These are phyloP conservation scores for Pseudoneurospora amorphoporcata DNA, from an alignment of 495 filamentous ascomycete species.

Conservation along the genomic window DNA sequence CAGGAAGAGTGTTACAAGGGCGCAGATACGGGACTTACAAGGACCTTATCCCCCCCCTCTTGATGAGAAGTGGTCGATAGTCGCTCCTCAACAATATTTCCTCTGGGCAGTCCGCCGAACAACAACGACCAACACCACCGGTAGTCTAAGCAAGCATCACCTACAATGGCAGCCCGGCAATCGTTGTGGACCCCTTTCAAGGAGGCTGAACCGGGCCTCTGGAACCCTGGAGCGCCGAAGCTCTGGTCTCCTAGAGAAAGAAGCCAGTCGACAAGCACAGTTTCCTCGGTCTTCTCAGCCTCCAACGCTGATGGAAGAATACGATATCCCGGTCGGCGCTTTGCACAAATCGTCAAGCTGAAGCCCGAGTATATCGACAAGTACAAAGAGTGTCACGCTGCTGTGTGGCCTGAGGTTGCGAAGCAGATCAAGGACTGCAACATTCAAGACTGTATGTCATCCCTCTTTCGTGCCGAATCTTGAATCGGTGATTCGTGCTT, in stretches of 20 bases:
- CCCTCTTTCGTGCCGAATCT: neutral
- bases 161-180: neutral
- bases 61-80: neutral
- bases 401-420: conserved; percentile 65
- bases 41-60: neutral
- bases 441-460: conserved; percentile 54
- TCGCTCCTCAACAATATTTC: neutral
- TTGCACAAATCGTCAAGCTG: conserved; percentile 61
- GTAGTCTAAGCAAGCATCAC: neutral
- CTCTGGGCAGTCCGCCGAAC: neutral
- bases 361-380: conserved; percentile 50
- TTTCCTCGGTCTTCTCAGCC: neutral
- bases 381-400: conserved; percentile 63
- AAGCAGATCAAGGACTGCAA: conserved; percentile 62
- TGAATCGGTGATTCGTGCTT: neutral
- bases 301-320: neutral
- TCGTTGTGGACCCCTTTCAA: neutral
- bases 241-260: neutral
- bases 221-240: neutral
- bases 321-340: conserved; percentile 35
- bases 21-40: neutral
- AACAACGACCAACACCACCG: neutral
- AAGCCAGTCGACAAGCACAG: neutral
- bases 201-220: neutral
- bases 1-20: neutral